Evolutionary conservation across 2,329 filamentous ascomycete species (phyloP).

Genomic region (Rasamsonia emersonii): DNA sequence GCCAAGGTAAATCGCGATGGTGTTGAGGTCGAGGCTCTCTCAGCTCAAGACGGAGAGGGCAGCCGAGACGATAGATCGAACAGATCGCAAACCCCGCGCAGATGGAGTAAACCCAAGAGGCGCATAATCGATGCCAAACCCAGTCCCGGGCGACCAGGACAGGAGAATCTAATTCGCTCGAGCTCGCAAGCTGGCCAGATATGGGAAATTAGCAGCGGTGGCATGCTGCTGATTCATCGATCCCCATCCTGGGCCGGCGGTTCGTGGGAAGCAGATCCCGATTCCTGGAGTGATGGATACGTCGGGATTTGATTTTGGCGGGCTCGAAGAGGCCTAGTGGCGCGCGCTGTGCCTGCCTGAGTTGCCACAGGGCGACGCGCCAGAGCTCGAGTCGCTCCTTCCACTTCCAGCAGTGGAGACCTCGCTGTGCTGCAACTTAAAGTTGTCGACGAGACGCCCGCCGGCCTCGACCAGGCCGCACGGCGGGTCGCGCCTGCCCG

Average conservation of each 20-base stretch:
- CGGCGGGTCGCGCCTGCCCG: no score
- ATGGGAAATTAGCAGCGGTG: constrained; percentile 17
- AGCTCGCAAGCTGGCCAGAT: constrained; percentile 19
- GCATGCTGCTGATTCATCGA: constrained; percentile 21
- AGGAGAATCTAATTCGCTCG: constrained; percentile 5
- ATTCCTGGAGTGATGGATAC: constrained; percentile 10
- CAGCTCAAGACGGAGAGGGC: no score
- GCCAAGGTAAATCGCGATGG: constrained; percentile 2
- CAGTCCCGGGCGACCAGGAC: neutral
- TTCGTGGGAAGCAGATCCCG: constrained; percentile 23
- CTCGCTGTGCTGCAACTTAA: no score
- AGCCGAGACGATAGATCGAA: no score
- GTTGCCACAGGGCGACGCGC: constrained; percentile 1
- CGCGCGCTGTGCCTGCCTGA: constrained; percentile 4
- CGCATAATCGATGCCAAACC: neutral
- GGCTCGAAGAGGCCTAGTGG: constrained; percentile 12
- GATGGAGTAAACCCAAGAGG: neutral
- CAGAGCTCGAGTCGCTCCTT: neutral
- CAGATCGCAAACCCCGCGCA: no score
- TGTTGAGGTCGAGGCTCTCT: constrained; percentile 1
- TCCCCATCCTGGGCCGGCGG: constrained; percentile 8
- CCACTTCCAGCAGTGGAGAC: no score
- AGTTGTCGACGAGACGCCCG: no score
- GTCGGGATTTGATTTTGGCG: constrained; percentile 25
- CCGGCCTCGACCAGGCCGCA: no score